Percentiles rank a stretch among this genome's conserved stretches.
Conservation (phyloP, 768 basidiomycete genomes). For the Boletales sp. region DNA sequence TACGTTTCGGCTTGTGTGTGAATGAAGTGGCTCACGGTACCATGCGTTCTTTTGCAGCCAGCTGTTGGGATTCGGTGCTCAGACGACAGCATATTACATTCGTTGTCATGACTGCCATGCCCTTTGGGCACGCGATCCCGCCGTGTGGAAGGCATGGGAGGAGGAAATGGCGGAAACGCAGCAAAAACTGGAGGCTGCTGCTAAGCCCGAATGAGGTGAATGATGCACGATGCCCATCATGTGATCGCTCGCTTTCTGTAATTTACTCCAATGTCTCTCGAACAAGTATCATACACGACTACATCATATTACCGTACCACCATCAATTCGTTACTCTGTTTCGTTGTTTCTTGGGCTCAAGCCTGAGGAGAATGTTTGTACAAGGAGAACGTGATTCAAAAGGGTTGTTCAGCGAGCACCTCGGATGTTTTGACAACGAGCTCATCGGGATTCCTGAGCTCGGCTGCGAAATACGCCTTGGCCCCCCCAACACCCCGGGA, state of each 20-base stretch:
- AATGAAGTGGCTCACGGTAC: constrained; percentile 6
- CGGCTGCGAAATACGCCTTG: constrained; percentile 56
- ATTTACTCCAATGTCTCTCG: neutral
- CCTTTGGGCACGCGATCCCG: constrained; percentile 34
- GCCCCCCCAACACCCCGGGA: constrained; percentile 38
- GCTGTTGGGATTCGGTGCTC: constrained; percentile 38
- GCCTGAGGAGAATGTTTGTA: too few relatives aligned
- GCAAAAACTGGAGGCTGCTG: constrained; percentile 28
- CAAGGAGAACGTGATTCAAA: constrained; percentile 24
- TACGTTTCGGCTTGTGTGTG: constrained; percentile 26
- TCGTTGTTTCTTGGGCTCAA: neutral
- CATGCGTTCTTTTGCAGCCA: constrained; percentile 26
- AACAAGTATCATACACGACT: neutral
- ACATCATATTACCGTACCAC: neutral
- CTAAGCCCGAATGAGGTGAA: neutral
- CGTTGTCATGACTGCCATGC: constrained; percentile 47
- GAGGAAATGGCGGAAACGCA: constrained; percentile 38
- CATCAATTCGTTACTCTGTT: neutral
- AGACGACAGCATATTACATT: constrained; percentile 43
- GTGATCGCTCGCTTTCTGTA: neutral
- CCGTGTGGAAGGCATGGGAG: constrained; percentile 41
- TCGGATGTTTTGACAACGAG: constrained; percentile 50
- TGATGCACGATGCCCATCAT: neutral
- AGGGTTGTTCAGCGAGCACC: constrained; percentile 54
- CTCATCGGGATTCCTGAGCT: constrained; percentile 43